Percentiles rank a stretch among this genome's conserved stretches.
phyloP scores from a whole-genome alignment of 345 rosid genomes.

The Citrus maxima region DNA sequence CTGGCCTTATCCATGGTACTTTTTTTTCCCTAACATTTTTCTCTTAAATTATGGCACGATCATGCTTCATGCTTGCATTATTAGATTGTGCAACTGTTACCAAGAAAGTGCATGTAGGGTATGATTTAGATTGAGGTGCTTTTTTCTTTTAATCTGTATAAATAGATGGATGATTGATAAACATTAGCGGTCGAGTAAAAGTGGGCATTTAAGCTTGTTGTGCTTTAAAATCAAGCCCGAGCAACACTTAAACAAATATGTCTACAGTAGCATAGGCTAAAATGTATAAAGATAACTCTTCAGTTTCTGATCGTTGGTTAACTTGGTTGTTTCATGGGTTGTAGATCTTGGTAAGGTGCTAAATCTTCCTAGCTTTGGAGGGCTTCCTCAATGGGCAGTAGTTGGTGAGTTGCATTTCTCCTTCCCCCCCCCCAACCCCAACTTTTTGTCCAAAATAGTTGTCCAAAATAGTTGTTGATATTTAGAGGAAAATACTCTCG shows the following conservation, averaged over 20 bases:
- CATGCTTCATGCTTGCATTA: too few species aligned
- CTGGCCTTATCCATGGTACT: slow-evolving; percentile 62
- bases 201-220: too few species aligned
- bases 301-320: neutral
- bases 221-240: too few species aligned
- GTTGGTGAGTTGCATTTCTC: slow-evolving; percentile 46
- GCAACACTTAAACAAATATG: too few species aligned
- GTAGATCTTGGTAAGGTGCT: slow-evolving; percentile 86
- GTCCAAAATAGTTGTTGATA: neutral
- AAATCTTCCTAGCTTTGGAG: slow-evolving; percentile 70
- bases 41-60: neutral
- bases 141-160: too few species aligned
- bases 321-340: neutral
- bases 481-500: neutral
- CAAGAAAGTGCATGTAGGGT: too few species aligned
- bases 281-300: neutral
- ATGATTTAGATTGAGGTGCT: too few species aligned
- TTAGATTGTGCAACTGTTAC: too few species aligned
- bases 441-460: neutral
- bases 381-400: slow-evolving; percentile 92
- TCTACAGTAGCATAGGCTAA: neutral
- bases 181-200: too few species aligned
- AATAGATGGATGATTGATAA: too few species aligned
- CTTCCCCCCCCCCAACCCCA: too few species aligned
- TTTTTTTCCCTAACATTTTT: neutral